These are phyloP conservation scores for Pseudogymnoascus sp. DNA, from an alignment of 2,329 filamentous ascomycete genomes.

Conservation along the genomic window DNA sequence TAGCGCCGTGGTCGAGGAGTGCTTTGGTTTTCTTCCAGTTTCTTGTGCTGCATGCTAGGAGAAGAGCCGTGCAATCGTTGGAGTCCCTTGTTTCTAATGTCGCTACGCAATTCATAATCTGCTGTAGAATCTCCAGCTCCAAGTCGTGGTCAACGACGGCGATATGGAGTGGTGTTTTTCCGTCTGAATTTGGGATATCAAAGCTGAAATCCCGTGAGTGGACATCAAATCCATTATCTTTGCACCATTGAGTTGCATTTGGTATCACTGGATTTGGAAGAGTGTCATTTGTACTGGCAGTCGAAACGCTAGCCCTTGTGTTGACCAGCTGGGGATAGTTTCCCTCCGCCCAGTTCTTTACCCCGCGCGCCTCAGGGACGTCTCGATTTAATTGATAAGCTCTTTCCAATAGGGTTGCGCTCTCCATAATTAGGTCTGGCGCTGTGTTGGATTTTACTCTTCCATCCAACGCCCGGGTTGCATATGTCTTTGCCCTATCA, in stretches of 20 bases:
- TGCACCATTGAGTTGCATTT: background rate
- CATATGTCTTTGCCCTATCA: background rate
- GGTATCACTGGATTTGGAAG: background rate
- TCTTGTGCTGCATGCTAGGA: background rate
- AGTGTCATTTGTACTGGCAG: background rate
- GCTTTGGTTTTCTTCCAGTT: background rate
- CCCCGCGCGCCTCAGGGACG: background rate
- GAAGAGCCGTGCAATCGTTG: background rate
- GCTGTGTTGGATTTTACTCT: background rate
- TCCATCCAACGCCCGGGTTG: background rate
- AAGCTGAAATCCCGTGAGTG: background rate
- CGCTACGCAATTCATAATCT: background rate
- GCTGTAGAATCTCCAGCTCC: background rate
- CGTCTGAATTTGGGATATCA: background rate
- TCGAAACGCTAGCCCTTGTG: background rate
- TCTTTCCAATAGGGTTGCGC: background rate
- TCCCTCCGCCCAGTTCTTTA: background rate
- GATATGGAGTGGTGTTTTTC: background rate
- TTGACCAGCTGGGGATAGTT: background rate
- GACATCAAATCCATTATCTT: background rate
- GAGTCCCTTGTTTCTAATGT: background rate
- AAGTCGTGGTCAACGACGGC: background rate
- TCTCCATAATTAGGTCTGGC: background rate
- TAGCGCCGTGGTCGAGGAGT: background rate
- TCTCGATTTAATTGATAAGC: background rate